phyloP scores from a whole-genome alignment of 345 rosid species.

The Excoecaria agallocha region DNA sequence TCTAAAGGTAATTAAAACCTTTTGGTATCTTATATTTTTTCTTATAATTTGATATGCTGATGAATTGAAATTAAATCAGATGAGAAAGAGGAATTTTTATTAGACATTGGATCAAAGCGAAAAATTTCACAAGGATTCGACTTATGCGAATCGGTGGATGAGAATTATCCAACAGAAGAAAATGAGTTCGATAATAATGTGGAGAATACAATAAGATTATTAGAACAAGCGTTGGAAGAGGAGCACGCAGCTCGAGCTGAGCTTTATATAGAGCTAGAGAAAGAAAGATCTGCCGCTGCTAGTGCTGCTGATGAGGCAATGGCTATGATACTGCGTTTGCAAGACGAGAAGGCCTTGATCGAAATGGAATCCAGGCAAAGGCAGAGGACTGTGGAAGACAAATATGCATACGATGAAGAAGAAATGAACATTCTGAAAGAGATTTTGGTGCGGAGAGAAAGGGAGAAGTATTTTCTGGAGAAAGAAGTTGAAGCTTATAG shows the following conservation, averaged over 20 bases:
- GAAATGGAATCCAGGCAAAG: slow-evolving; percentile 88
- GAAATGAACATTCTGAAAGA: slow-evolving; percentile 86
- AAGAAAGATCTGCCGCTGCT: slow-evolving; percentile 87
- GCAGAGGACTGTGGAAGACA: slow-evolving; percentile 80
- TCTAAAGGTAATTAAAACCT: slow-evolving; percentile 17
- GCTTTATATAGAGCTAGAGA: slow-evolving; percentile 57
- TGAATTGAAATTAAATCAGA: slow-evolving; percentile 27
- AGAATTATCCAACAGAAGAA: slow-evolving; percentile 17
- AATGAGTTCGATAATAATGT: slow-evolving; percentile 16
- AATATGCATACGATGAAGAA: slow-evolving; percentile 68
- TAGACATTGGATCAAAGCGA: slow-evolving; percentile 26
- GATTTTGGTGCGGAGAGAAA: slow-evolving; percentile 64
- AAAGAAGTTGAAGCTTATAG: slow-evolving; percentile 70
- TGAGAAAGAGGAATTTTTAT: slow-evolving; percentile 21
- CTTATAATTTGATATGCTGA: background rate
- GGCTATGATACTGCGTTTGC: slow-evolving; percentile 83
- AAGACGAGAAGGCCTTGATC: slow-evolving; percentile 68
- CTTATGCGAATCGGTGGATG: slow-evolving; percentile 17
- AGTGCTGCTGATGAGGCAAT: slow-evolving; percentile 86
- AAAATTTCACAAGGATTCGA: slow-evolving; percentile 27
- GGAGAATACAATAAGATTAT: slow-evolving; percentile 31
- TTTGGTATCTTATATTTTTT: too few species aligned
- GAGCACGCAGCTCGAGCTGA: slow-evolving; percentile 47
- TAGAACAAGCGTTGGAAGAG: slow-evolving; percentile 56
- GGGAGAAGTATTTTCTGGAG: slow-evolving; percentile 69